phyloP scores from a whole-genome alignment of 257 asterid species.

The Lithospermum erythrorhizon region DNA sequence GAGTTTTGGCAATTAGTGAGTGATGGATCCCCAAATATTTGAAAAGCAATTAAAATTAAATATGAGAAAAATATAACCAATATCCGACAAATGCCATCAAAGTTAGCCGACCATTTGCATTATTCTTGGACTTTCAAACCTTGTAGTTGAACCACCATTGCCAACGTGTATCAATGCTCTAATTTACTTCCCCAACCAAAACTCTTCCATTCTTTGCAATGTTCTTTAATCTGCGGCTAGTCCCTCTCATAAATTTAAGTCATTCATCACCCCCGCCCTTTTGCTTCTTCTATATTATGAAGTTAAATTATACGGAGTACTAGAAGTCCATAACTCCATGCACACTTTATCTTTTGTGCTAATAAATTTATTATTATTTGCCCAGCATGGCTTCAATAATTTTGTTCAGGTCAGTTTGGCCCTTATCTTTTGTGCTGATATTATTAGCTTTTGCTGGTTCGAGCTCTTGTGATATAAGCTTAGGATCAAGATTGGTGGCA shows the following conservation, averaged over 20 bases:
- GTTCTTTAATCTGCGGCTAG: slow-evolving; percentile 5
- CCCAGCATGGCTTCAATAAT: slow-evolving; percentile 14
- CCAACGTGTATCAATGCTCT: slow-evolving; percentile 41
- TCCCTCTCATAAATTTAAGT: slow-evolving; percentile 26
- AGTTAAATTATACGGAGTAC: neutral
- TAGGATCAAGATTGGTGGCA: slow-evolving; percentile 56
- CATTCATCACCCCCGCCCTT: neutral
- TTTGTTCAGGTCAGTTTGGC: slow-evolving; percentile 11
- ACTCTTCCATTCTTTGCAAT: neutral
- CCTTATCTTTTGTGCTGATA: slow-evolving; percentile 14
- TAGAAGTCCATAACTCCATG: neutral
- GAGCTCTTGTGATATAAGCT: slow-evolving; percentile 27
- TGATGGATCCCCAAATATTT: slow-evolving; percentile 1
- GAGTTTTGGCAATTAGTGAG: neutral
- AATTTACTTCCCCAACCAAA: slow-evolving; percentile 10
- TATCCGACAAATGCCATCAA: slow-evolving; percentile 14
- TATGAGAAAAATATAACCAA: neutral
- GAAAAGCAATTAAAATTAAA: neutral
- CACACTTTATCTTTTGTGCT: too few relatives aligned
- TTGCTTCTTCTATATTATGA: neutral
- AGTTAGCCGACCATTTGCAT: slow-evolving; percentile 35
- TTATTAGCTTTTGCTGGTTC: slow-evolving; percentile 16
- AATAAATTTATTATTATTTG: too few relatives aligned
- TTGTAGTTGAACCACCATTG: slow-evolving; percentile 60
- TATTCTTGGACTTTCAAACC: slow-evolving; percentile 32